Evolutionary conservation across 495 filamentous ascomycete species (phyloP).

Genomic region (Xeromyces bisporus): DNA sequence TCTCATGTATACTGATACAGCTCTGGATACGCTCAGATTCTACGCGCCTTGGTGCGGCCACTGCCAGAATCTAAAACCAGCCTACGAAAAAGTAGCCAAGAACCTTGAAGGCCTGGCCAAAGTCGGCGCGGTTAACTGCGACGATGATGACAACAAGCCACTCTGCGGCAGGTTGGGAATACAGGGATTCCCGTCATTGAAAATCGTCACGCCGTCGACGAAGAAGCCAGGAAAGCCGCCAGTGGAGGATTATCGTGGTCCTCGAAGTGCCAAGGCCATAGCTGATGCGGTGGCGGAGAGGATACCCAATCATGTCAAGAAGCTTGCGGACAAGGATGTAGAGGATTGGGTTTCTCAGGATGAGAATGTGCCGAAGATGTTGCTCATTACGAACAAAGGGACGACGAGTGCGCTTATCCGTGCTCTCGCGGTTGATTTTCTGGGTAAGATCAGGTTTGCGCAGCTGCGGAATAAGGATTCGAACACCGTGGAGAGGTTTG

Average conservation of each 20-base stretch:
- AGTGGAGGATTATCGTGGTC: conserved; percentile 86
- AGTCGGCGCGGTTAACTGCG: conserved; percentile 89
- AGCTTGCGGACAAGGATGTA: conserved; percentile 60
- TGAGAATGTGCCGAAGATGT: conserved; percentile 64
- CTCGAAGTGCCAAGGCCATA: conserved; percentile 66
- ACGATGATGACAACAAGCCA: conserved; percentile 82
- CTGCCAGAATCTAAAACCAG: conserved; percentile 86
- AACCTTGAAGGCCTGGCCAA: conserved; percentile 79
- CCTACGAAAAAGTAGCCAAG: conserved; percentile 86
- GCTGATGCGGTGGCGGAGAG: conserved; percentile 68
- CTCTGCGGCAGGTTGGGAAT: conserved; percentile 82
- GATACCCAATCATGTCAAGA: conserved; percentile 85
- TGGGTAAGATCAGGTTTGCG: conserved; percentile 63
- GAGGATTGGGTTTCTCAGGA: conserved; percentile 57
- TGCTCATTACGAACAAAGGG: conserved; percentile 91
- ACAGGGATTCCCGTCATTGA: conserved; percentile 90
- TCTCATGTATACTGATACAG: background rate
- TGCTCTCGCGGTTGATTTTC: conserved; percentile 77
- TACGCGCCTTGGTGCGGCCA: conserved; percentile 95
- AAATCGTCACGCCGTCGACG: conserved; percentile 75
- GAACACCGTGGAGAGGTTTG: conserved; percentile 53
- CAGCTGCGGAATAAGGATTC: conserved; percentile 77
- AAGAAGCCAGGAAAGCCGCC: conserved; percentile 68
- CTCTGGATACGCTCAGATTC: conserved; percentile 42
- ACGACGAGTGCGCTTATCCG: conserved; percentile 67